phyloP scores from a whole-genome alignment of 495 filamentous ascomycete species.

The Podospora appendiculata region DNA sequence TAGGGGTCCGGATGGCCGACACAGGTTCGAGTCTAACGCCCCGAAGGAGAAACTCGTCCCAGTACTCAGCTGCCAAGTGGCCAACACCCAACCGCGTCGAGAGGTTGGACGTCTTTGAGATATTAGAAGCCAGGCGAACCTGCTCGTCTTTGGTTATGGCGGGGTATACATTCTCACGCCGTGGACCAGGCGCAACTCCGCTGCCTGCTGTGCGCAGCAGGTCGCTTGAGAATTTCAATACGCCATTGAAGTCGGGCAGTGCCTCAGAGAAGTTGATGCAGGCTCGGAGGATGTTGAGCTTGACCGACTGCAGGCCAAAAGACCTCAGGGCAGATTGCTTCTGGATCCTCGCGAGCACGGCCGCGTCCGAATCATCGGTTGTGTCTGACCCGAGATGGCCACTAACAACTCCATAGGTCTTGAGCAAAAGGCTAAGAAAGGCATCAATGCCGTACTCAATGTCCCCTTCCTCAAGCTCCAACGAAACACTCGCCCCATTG shows the following conservation, averaged over 20 bases:
- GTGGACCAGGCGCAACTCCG: conserved; percentile 62
- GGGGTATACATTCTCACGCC: conserved; percentile 52
- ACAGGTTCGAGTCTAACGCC: conserved; percentile 60
- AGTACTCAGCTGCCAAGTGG: conserved; percentile 73
- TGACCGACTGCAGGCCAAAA: conserved; percentile 62
- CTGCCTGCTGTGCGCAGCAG: conserved; percentile 74
- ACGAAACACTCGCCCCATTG: conserved; percentile 38
- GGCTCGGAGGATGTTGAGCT: conserved; percentile 73
- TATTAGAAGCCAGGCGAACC: conserved; percentile 67
- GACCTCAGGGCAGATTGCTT: conserved; percentile 44
- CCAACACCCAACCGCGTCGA: conserved; percentile 64
- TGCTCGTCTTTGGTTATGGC: conserved; percentile 76
- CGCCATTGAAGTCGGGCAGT: conserved; percentile 82
- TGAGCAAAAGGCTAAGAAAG: conserved; percentile 40
- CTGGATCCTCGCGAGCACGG: conserved; percentile 43
- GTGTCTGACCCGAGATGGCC: conserved; percentile 16
- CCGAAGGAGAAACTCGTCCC: conserved; percentile 91
- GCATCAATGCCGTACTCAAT: conserved; percentile 62
- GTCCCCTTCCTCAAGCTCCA: conserved; percentile 69
- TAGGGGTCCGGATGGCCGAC: conserved; percentile 45
- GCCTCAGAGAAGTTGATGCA: conserved; percentile 92
- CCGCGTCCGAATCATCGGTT: conserved; percentile 37
- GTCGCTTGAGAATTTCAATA: conserved; percentile 77
- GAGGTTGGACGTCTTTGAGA: conserved; percentile 71
- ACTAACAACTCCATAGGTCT: conserved; percentile 41